Base-by-base conservation (phyloP, 805 yeast genomes). In the Scheffersomyces coipomensis region DNA sequence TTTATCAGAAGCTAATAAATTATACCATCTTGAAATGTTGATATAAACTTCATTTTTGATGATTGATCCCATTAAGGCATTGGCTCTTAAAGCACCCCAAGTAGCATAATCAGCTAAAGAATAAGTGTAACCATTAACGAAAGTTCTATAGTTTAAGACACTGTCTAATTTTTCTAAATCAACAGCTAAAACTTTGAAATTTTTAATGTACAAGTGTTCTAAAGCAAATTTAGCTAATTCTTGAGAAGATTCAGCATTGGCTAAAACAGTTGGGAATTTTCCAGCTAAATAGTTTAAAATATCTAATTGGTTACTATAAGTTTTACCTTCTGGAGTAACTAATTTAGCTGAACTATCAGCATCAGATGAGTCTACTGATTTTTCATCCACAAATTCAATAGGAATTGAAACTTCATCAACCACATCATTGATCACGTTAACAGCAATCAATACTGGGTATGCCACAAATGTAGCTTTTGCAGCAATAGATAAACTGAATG, bases 41-140 rank as follows among this genome's bases (percentile, higher is more conserved):
- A 81, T 74, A 71, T 85, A 88, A 26, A 83, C 85, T 37, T 83
- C 87, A 66, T 80, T 85, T 71, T 88, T 90, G 64, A 89, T 77
- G 47, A 88, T 84, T 13, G 96, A 86, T 18, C 93, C 96, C 73
- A 90, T 87, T 60, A 91, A 83, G 39, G 95, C 88, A 62, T 93
- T 91, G 46, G 96, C 87, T 68, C 97, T 81, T 51, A 91, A 73
- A 35, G 85, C 87, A 64, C 97, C 97, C 97, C 97, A 91, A 16
- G 85, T 74, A 12, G 91, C 86, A 45, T 88, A 72, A 65, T 91
- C 99, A 38, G 95, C 93, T 32, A 81, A 62, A 11, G 95, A 70
- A 46, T 76, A 68, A n/a, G 69, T 49, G 64, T 81, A 75, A 29
- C 93, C 96, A 39, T 77, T 64, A 39, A 88, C 60, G 59, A 78